Percentiles rank a stretch among this genome's conserved stretches.
phyloP scores from a whole-genome alignment of 306 rosid genomes.

The Quercus variabilis region DNA sequence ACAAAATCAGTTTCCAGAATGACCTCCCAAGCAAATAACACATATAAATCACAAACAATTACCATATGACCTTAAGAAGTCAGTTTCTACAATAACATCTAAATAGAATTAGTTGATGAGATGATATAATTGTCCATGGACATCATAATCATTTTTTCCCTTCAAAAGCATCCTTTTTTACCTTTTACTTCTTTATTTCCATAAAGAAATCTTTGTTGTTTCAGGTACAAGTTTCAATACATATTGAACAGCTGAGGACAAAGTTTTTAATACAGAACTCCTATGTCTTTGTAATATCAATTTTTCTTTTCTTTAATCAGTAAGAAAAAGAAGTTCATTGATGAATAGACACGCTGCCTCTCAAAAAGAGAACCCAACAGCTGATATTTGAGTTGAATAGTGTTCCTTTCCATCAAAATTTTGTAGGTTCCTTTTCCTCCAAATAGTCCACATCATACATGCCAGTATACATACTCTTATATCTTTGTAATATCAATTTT shows the following conservation, averaged over 20 bases:
- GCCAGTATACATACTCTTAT: not conserved
- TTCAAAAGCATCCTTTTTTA: not conserved
- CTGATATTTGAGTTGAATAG: too few species aligned
- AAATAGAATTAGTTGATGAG: not conserved
- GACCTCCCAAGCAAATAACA: not conserved
- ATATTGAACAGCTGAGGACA: not conserved
- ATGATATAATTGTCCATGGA: not conserved
- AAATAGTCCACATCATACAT: too few species aligned
- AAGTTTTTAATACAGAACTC: not conserved
- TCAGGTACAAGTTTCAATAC: not conserved
- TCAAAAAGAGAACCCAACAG: too few species aligned
- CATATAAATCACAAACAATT: not conserved
- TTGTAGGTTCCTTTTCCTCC: too few species aligned
- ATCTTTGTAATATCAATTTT: not conserved
- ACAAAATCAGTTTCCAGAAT: constrained; percentile 1
- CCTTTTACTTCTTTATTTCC: too few species aligned
- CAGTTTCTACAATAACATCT: not conserved
- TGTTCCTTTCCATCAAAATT: too few species aligned
- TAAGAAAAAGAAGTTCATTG: too few species aligned
- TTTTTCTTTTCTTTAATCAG: not conserved
- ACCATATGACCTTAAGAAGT: not conserved
- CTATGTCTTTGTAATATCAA: not conserved
- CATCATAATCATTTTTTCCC: not conserved
- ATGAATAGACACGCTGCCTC: too few species aligned
- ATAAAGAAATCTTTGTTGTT: not conserved